Percentiles rank a stretch among this genome's conserved stretches.
phyloP scores from a whole-genome alignment of 2,329 filamentous ascomycete genomes.

The Basipetospora sp. region DNA sequence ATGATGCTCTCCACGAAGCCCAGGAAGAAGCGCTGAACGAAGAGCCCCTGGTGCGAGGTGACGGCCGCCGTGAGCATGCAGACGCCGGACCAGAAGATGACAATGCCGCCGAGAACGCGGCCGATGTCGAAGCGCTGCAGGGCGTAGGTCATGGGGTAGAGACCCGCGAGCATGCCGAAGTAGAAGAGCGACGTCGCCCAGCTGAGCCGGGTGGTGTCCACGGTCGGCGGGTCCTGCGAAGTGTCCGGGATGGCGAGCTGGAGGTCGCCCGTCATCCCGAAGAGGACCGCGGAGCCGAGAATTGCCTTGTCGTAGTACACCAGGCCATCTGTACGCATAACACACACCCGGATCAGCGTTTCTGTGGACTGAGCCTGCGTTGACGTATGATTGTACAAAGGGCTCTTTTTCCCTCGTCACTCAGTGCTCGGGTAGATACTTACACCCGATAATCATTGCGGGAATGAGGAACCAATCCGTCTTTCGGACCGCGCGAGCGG shows the following conservation, averaged over 20 bases:
- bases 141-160: constrained; percentile 59
- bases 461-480: constrained; percentile 55
- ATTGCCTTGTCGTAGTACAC: constrained; percentile 48
- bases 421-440: too few relatives aligned
- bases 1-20: constrained; percentile 50
- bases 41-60: constrained; percentile 47
- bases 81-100: constrained; percentile 50
- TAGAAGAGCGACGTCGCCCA: constrained; percentile 73
- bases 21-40: constrained; percentile 50
- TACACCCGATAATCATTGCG: constrained; percentile 43
- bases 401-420: too few relatives aligned
- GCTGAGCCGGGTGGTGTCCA: constrained; percentile 52
- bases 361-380: too few relatives aligned
- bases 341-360: too few relatives aligned
- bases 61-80: constrained; percentile 58
- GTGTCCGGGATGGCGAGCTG: constrained; percentile 36
- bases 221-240: constrained; percentile 33
- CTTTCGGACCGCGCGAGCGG: constrained; percentile 45
- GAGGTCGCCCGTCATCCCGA: constrained; percentile 62
- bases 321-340: constrained; percentile 26
- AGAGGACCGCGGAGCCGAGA: constrained; percentile 55
- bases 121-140: constrained; percentile 54
- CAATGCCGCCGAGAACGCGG: constrained; percentile 46
- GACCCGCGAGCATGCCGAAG: constrained; percentile 61
- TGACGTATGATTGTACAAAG: too few relatives aligned